Conservation (phyloP, 2,329 filamentous ascomycete species). For the Hypoxylon sp. region DNA sequence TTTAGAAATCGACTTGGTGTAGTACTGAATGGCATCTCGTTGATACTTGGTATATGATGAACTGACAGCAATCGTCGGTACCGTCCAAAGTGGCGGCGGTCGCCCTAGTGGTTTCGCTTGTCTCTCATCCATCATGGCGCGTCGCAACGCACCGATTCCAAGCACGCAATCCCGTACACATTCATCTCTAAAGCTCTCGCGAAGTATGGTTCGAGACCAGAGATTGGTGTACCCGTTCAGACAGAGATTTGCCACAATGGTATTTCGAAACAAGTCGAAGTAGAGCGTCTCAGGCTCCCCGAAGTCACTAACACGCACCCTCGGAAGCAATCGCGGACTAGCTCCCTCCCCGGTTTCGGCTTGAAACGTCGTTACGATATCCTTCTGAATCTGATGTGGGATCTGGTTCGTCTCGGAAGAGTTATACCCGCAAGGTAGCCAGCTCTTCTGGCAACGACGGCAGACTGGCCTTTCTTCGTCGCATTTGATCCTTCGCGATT, state of each 20-base stretch:
- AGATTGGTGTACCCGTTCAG: constrained; percentile 38
- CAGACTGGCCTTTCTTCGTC: constrained; percentile 38
- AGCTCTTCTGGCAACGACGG: constrained; percentile 32
- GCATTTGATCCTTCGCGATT: constrained; percentile 41
- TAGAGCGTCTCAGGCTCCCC: constrained; percentile 31
- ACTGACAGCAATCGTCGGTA: constrained; percentile 16
- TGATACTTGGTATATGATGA: constrained; percentile 22
- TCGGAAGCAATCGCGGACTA: constrained; percentile 4
- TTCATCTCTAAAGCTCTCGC: constrained; percentile 40
- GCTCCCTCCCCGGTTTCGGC: background rate
- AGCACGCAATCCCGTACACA: constrained; percentile 40
- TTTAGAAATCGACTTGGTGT: constrained; percentile 34
- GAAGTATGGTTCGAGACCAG: constrained; percentile 38
- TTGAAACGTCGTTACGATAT: constrained; percentile 13
- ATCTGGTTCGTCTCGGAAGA: constrained; percentile 4
- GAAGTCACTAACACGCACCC: constrained; percentile 18
- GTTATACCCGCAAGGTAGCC: constrained; percentile 34
- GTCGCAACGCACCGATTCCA: constrained; percentile 38
- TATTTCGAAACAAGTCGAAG: constrained; percentile 37
- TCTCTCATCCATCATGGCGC: constrained; percentile 29
- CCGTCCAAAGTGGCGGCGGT: constrained; percentile 19
- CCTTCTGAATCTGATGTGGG: constrained; percentile 2
- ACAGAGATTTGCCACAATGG: constrained; percentile 35
- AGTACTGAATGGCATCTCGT: constrained; percentile 35
- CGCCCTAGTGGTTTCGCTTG: background rate